Evolutionary conservation across 495 filamentous ascomycete genomes (phyloP).

Genomic region (Durotheca rogersii): DNA sequence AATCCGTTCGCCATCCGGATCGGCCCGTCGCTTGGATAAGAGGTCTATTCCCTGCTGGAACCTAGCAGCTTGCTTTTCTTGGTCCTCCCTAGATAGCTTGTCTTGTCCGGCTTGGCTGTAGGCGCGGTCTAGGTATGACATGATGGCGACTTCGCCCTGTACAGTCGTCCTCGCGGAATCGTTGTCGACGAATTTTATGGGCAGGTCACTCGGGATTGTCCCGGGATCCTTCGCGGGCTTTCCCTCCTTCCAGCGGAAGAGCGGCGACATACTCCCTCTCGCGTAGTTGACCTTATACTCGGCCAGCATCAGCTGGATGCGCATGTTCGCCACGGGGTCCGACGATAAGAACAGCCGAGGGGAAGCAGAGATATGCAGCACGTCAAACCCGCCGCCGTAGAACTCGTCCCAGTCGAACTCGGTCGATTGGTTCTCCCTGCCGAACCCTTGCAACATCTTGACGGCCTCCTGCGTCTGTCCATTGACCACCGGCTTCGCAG

Average conservation of each 20-base stretch:
- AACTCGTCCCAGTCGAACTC: conserved; percentile 75
- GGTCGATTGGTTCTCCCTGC: conserved; percentile 72
- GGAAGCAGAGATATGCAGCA: conserved; percentile 66
- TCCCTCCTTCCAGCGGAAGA: conserved; percentile 34
- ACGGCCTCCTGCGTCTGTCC: conserved; percentile 66
- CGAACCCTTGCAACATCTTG: conserved; percentile 74
- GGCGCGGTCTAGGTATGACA: conserved; percentile 57
- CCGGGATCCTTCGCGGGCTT: conserved; percentile 12
- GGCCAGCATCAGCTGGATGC: conserved; percentile 57
- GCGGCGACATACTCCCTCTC: conserved; percentile 44
- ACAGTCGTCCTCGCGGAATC: conserved; percentile 49
- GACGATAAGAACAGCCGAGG: conserved; percentile 55
- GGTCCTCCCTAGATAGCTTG: conserved; percentile 32
- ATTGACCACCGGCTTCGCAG: conserved; percentile 64
- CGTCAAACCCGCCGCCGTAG: conserved; percentile 85
- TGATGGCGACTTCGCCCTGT: conserved; percentile 49
- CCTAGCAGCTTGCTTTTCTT: conserved; percentile 39
- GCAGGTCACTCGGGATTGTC: conserved; percentile 27
- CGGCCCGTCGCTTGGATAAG: conserved; percentile 37
- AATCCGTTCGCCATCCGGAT: conserved; percentile 26
- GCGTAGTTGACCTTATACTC: conserved; percentile 61
- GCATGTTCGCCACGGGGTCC: conserved; percentile 57
- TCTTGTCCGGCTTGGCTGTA: conserved; percentile 39
- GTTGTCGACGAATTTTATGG: conserved; percentile 57
- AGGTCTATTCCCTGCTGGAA: conserved; percentile 44